Conservation (phyloP, 768 basidiomycete species). For the Naganishia friedmannii region DNA sequence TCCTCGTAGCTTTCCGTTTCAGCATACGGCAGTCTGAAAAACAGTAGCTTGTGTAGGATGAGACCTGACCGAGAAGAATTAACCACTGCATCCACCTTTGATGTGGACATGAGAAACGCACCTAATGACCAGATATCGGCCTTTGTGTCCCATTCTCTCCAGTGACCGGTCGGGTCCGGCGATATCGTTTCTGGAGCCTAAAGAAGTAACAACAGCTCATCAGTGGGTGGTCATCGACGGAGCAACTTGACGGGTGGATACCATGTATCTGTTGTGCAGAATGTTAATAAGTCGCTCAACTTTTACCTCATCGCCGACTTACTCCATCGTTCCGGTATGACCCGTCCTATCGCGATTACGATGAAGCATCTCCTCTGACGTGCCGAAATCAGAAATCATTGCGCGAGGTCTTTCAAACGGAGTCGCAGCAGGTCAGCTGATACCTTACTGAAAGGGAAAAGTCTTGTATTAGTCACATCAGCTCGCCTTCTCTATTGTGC, state of each 20-base stretch:
- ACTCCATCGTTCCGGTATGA: slow-evolving; percentile 95
- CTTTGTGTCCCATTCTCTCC: slow-evolving; percentile 75
- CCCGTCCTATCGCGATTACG: slow-evolving; percentile 70
- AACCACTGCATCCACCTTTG: too few species aligned
- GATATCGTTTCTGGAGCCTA: slow-evolving; percentile 78
- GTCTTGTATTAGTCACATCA: slow-evolving; percentile 62
- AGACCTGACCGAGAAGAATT: slow-evolving; percentile 55
- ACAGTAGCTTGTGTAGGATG: slow-evolving; percentile 88
- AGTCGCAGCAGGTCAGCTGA: not conserved
- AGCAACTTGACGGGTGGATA: not conserved
- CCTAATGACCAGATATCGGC: slow-evolving; percentile 97
- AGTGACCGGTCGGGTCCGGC: slow-evolving; percentile 62
- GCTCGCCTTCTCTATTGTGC: slow-evolving; percentile 80
- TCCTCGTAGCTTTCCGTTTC: slow-evolving; percentile 66
- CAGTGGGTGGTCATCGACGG: not conserved
- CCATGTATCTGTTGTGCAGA: slow-evolving; percentile 41
- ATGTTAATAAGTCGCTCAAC: not conserved
- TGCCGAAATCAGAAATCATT: slow-evolving; percentile 94
- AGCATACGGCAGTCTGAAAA: slow-evolving; percentile 81
- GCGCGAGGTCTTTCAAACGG: slow-evolving; percentile 69
- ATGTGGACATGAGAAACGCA: slow-evolving; percentile 23
- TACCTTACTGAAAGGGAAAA: not conserved
- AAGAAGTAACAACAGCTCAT: not conserved
- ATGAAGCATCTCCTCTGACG: slow-evolving; percentile 83
- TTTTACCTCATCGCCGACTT: slow-evolving; percentile 53